Evolutionary conservation across 257 asterid species (phyloP), one percentile per base, ranked within the genome.

Genomic region (Solanum chiquidenum): DNA sequence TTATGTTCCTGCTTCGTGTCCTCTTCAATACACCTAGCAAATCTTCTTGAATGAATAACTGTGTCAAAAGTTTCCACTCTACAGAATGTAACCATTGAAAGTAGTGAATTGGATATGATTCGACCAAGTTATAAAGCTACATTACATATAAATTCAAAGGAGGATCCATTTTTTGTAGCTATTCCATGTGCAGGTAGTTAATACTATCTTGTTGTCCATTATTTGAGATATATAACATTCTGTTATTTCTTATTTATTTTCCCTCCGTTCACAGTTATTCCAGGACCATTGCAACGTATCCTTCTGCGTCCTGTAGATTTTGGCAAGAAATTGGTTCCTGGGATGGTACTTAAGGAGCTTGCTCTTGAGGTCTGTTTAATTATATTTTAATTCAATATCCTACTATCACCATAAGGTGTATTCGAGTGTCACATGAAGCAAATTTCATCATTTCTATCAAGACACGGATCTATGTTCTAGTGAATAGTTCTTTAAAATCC

Each of bases 71-170:
- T 68, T 27, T 86, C 34, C 89, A 66, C 44, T 74, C 27, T 88
- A 76, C 80, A 94, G 98, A 90, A 88, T 31, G 11, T 92, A 69
- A 38, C 86, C 66, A 35, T 94, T 86, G 77, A 74, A 87, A 91
- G 90, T 89, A 71, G 75, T 40, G 88, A 83, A 14, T 66, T 95
- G 89, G 94, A 92, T 87, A 89, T 73, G 89, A 91, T 93, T 88
- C 91, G 92, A 13, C 98, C 96, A 25, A 89, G 83, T 42, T 94
- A 94, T 94, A 91, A 89, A 83, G 93, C 94, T 27, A 84, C 90
- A 1, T 86, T 94, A 60, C 46, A 44, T 79, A 87, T 95, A 82
- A 87, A 90, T 85, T 76, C 92, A 4, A 89, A 3, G 18, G 94
- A 94, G 86, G 85, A 90, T 68, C 87, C 88, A 9, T 76, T 90